phyloP scores from a whole-genome alignment of 768 basidiomycete genomes.

The Rhodotorula diobovata region DNA sequence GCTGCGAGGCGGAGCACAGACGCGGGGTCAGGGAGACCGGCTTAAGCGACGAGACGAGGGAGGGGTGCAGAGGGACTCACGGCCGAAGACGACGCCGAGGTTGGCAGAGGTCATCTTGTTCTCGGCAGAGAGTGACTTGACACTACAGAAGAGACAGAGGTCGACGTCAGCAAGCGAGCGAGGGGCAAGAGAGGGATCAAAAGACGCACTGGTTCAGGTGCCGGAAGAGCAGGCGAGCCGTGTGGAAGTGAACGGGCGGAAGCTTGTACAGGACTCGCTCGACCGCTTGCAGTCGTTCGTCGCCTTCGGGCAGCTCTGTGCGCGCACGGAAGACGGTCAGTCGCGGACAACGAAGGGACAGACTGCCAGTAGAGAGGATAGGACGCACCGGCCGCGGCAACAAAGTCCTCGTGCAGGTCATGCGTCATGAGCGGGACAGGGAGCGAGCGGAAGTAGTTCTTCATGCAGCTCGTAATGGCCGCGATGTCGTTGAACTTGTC shows the following conservation, averaged over 20 bases:
- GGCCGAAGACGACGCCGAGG: constrained; percentile 94
- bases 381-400: constrained; percentile 61
- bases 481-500: constrained; percentile 96
- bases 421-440: constrained; percentile 86
- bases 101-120: constrained; percentile 96
- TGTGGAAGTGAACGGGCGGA: constrained; percentile 82
- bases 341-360: too few relatives aligned
- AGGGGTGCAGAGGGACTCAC: constrained; percentile 56
- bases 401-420: constrained; percentile 84
- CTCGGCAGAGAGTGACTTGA: constrained; percentile 62
- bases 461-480: constrained; percentile 87
- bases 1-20: constrained; percentile 54
- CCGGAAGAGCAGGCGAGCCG: constrained; percentile 71
- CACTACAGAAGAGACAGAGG: constrained; percentile 44
- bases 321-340: background rate
- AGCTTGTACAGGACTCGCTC: constrained; percentile 68
- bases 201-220: constrained; percentile 73
- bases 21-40: constrained; percentile 7
- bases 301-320: constrained; percentile 35
- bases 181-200: too few relatives aligned
- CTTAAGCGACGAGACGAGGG: background rate
- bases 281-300: constrained; percentile 50
- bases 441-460: constrained; percentile 90
- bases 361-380: background rate
- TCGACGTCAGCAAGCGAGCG: too few relatives aligned